These are phyloP conservation scores for Diaporthe sp. DNA, from an alignment of 2,329 filamentous ascomycete species.

Conservation along the genomic window DNA sequence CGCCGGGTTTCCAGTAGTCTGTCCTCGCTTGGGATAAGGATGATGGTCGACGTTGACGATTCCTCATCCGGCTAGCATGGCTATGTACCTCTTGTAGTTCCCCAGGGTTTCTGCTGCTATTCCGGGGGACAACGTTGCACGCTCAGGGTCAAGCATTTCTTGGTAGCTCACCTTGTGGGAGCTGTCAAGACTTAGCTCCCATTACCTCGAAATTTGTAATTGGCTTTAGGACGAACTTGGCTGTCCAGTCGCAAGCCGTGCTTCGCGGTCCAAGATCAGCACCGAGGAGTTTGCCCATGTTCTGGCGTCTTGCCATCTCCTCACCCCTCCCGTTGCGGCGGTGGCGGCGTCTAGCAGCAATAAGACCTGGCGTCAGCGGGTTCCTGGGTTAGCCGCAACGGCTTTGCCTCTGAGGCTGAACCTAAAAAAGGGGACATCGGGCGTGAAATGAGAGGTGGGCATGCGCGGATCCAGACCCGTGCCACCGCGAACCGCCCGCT, in stretches of 20 bases:
- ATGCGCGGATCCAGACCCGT: neutral
- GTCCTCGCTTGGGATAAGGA: slow-evolving; percentile 24
- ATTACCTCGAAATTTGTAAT: slow-evolving; percentile 34
- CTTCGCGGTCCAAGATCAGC: slow-evolving; percentile 15
- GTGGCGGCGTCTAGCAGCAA: slow-evolving; percentile 6
- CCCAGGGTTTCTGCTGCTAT: slow-evolving; percentile 12
- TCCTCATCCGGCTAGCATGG: slow-evolving; percentile 26
- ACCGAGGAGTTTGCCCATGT: neutral
- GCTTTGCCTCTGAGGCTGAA: slow-evolving; percentile 33
- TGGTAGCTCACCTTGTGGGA: slow-evolving; percentile 18
- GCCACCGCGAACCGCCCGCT: neutral
- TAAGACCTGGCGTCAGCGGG: slow-evolving; percentile 2
- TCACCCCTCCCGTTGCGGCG: slow-evolving; percentile 5
- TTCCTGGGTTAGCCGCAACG: slow-evolving; percentile 34
- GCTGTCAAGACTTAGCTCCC: slow-evolving; percentile 33
- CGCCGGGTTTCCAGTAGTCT: slow-evolving; percentile 18
- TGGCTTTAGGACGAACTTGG: slow-evolving; percentile 13
- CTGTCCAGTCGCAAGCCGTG: slow-evolving; percentile 36
- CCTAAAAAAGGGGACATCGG: slow-evolving; percentile 21
- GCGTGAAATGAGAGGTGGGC: neutral
- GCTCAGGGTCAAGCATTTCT: slow-evolving; percentile 33
- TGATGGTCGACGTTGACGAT: slow-evolving; percentile 6
- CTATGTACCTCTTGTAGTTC: neutral
- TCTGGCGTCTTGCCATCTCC: neutral
- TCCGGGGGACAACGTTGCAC: slow-evolving; percentile 31